Percentiles rank a stretch among this genome's conserved stretches.
phyloP scores from a whole-genome alignment of 371 early-diverging fungal genomes.

The Mucor saturninus region DNA sequence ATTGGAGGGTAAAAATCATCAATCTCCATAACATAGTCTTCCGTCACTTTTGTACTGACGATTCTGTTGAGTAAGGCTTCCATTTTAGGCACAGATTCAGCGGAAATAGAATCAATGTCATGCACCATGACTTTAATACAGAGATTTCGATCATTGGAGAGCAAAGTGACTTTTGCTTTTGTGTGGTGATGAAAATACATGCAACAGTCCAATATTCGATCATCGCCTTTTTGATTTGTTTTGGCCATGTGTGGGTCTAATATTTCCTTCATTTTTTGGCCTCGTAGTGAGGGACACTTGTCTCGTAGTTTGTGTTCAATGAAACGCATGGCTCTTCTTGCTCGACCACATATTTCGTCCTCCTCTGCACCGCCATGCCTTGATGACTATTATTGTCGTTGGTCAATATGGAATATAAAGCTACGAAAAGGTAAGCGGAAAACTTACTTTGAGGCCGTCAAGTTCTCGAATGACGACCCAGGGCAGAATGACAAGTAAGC shows the following conservation, averaged over 20 bases:
- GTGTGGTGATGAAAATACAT: constrained; percentile 31
- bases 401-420: too few relatives aligned
- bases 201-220: constrained; percentile 48
- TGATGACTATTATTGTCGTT: neutral
- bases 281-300: constrained; percentile 26
- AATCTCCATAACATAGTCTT: constrained; percentile 23
- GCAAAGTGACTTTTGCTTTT: constrained; percentile 23
- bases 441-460: constrained; percentile 40
- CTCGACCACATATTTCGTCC: constrained; percentile 8
- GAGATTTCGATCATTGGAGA: constrained; percentile 50
- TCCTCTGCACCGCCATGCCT: neutral
- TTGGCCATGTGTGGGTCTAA: constrained; percentile 15
- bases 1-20: constrained; percentile 8
- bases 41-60: neutral
- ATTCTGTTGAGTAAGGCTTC: constrained; percentile 17
- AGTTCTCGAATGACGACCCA: constrained; percentile 49
- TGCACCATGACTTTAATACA: constrained; percentile 55
- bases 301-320: constrained; percentile 26
- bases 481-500: constrained; percentile 36
- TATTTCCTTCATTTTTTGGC: constrained; percentile 38
- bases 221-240: constrained; percentile 38
- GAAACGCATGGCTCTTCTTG: constrained; percentile 44
- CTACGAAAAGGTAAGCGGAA: too few relatives aligned
- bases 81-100: constrained; percentile 30
- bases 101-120: constrained; percentile 35